Base-by-base conservation (phyloP, 2,329 filamentous ascomycete genomes). In the Scytalidium lignicola region DNA sequence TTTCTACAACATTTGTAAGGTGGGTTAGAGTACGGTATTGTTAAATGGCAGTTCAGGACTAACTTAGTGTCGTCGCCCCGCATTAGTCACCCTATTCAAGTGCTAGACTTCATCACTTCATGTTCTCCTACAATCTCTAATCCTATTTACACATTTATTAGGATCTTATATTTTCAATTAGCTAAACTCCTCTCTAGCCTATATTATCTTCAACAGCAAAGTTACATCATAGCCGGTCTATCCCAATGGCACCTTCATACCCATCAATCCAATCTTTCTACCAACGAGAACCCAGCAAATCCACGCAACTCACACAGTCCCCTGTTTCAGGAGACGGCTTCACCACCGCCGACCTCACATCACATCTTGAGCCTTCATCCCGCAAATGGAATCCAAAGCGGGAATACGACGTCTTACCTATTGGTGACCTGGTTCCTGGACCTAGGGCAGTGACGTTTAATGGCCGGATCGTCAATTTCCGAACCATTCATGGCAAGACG, bases 391-490 rank as follows among this genome's bases (percentile, higher is more conserved):
- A 67, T 19, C 76, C 76, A 0, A 59, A 64, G 2, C 65, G 70
- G 13, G 62, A 69, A 7, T 80, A 80, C 49, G 67, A 76, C 49
- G 68, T 74, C 50, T 60, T 68, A 1, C 61, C 67, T 3, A 77
- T 83, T 26, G 67, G 64, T 6, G 60, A 71, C 3, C 65, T 84
- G 1, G 54, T 73, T 29, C 66, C 73, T 2, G 80, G 80, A 0
- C 74, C 74, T 0, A 65, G 65, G 26, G 67, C 73, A 45, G 71
- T 82, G 23, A 68, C 68, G 2, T 75, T 83, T 50, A 71, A 68
- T 29, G 80, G 80, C 1, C 69, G 80, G 22, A 61, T 84, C 12
- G 76, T 79, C 10, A 82, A 82, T 59, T 71, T 80, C 53, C 74
- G 66, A 43, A 67, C 76, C 23, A 63, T 70, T 6, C 57, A 61